phyloP scores from a whole-genome alignment of 164 flowering plant genomes.

The Tinospora cordifolia region DNA sequence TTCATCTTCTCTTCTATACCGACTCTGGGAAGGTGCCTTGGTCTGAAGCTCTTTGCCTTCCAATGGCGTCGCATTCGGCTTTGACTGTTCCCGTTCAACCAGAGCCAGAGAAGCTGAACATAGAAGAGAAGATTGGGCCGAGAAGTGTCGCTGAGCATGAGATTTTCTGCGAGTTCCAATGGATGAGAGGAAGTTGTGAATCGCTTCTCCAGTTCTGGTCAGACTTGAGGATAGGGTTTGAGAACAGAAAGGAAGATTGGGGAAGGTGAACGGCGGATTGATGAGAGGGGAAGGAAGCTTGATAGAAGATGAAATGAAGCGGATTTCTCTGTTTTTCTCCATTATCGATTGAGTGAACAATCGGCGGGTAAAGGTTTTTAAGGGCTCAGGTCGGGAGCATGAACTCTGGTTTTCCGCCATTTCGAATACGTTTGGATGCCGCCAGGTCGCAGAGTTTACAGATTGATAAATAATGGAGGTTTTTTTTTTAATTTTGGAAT shows the following conservation, averaged over 20 bases:
- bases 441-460: too few species aligned
- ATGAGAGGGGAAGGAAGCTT: conserved; percentile 21
- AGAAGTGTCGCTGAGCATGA: not conserved
- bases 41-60: conserved; percentile 21
- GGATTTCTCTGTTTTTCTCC: conserved; percentile 32
- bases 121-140: conserved; percentile 19
- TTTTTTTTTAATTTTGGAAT: too few species aligned
- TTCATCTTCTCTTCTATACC: conserved; percentile 39
- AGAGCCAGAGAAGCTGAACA: conserved; percentile 36
- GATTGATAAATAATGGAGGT: too few species aligned
- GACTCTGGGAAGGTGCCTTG: conserved; percentile 23
- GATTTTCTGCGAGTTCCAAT: conserved; percentile 12
- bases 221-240: conserved; percentile 22
- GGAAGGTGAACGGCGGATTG: not conserved
- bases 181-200: conserved; percentile 26
- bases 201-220: conserved; percentile 13
- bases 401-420: conserved; percentile 21
- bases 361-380: not conserved
- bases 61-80: conserved; percentile 16
- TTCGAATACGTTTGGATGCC: not conserved
- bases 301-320: conserved; percentile 38
- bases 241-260: conserved; percentile 25
- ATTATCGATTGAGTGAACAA: conserved; percentile 14
- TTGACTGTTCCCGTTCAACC: conserved; percentile 24
- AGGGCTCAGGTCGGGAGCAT: not conserved